These are phyloP conservation scores for Senna siamea DNA, from an alignment of 306 rosid species.

Conservation along the genomic window DNA sequence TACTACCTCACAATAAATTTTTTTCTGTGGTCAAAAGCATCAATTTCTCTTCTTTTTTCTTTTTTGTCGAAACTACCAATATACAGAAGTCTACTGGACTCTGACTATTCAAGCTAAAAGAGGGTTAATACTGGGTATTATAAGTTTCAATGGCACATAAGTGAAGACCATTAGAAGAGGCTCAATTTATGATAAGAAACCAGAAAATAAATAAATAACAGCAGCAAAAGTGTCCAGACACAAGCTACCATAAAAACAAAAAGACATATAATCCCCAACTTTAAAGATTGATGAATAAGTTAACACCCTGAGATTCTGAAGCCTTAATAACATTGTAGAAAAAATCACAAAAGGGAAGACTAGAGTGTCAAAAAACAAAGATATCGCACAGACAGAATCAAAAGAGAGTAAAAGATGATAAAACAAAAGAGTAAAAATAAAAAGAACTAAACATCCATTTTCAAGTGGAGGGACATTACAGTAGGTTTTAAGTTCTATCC, in stretches of 20 bases:
- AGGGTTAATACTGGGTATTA: background rate
- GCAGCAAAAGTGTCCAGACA: background rate
- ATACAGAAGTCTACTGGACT: too few species aligned
- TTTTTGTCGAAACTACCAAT: too few species aligned
- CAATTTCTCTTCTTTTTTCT: background rate
- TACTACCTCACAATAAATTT: background rate
- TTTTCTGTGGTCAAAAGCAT: background rate
- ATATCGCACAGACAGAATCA: too few species aligned
- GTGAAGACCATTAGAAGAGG: background rate
- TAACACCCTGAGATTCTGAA: background rate
- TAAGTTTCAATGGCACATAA: background rate
- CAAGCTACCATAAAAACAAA: background rate
- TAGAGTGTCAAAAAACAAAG: too few species aligned
- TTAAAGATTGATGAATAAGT: background rate
- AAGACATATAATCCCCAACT: background rate
- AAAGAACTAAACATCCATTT: background rate
- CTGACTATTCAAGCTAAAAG: background rate
- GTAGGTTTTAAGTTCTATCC: background rate
- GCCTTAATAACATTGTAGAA: background rate
- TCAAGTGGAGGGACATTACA: conserved; percentile 8
- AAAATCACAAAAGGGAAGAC: background rate
- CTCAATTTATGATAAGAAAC: background rate
- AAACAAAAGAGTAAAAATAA: too few species aligned
- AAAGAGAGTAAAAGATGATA: too few species aligned
- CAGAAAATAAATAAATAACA: background rate